A percentile compares a stretch with the other conserved stretches of the same genome.
phyloP scores from a whole-genome alignment of 495 filamentous ascomycete genomes.

The Aspergillus cristatus region DNA sequence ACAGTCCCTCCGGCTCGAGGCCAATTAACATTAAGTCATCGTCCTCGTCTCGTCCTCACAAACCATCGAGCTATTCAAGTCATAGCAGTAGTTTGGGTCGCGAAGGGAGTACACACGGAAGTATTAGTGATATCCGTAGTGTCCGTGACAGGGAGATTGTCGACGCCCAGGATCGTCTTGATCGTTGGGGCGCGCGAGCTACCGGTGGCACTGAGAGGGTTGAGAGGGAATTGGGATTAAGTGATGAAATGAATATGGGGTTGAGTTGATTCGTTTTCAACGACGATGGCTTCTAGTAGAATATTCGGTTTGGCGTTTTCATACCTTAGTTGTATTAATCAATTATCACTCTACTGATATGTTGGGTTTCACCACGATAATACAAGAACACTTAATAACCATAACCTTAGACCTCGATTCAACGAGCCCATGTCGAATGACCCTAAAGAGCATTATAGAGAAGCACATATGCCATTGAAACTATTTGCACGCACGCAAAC shows the following conservation, averaged over 20 bases:
- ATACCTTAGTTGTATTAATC: no score
- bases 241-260: conserved; percentile 47
- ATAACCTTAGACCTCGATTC: no score
- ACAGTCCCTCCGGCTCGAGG: conserved; percentile 14
- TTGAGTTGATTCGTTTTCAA: conserved; percentile 30
- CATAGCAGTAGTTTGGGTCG: conserved; percentile 19
- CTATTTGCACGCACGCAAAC: no score
- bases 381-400: no score
- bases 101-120: conserved; percentile 24
- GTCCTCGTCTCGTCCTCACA: conserved; percentile 7
- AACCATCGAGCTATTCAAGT: background rate
- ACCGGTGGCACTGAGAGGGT: conserved; percentile 33
- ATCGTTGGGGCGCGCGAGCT: conserved; percentile 34
- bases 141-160: conserved; percentile 40
- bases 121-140: conserved; percentile 33
- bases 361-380: no score
- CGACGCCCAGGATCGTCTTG: conserved; percentile 39
- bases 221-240: conserved; percentile 37
- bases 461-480: no score
- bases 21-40: conserved; percentile 28
- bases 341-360: no score
- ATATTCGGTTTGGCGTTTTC: no score
- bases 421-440: no score
- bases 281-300: background rate
- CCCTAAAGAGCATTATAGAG: no score